A percentile compares a stretch with the other conserved stretches of the same genome.
phyloP scores from a whole-genome alignment of 2,329 filamentous ascomycete species.

The Fusarium ramigenum region DNA sequence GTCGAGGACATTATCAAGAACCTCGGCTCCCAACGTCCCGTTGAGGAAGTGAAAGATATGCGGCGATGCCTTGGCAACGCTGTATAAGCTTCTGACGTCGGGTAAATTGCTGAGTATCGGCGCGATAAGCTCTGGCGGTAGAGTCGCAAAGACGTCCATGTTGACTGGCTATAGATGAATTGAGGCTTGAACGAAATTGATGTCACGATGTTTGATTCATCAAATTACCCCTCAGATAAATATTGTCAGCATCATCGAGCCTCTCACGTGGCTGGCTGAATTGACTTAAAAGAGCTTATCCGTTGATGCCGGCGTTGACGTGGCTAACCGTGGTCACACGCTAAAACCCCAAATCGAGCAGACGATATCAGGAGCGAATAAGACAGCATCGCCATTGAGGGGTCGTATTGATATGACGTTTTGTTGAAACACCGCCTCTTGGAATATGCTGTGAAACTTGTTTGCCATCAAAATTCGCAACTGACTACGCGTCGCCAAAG shows the following conservation, averaged over 20 bases:
- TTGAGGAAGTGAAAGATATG: slow-evolving; percentile 15
- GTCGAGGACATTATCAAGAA: slow-evolving; percentile 14
- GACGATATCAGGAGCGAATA: slow-evolving; percentile 10
- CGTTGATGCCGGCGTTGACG: not conserved
- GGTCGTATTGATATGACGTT: slow-evolving; percentile 5
- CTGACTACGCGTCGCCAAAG: not conserved
- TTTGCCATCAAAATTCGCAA: not conserved
- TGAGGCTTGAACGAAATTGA: not conserved
- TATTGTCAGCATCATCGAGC: not conserved
- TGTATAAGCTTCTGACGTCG: slow-evolving; percentile 12
- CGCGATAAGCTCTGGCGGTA: slow-evolving; percentile 17
- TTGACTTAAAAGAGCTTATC: not conserved
- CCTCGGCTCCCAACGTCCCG: not conserved
- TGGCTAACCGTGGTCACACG: not conserved
- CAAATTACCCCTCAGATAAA: slow-evolving; percentile 10
- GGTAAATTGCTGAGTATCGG: slow-evolving; percentile 7
- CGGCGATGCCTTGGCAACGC: not conserved
- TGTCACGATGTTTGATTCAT: not conserved
- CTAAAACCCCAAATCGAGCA: not conserved
- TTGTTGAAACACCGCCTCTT: not conserved
- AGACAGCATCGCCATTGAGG: slow-evolving; percentile 10
- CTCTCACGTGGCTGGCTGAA: slow-evolving; percentile 11
- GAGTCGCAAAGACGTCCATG: slow-evolving; percentile 17
- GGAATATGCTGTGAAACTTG: not conserved
- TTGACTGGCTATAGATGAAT: not conserved